phyloP scores from a whole-genome alignment of 768 basidiomycete genomes.

The Dioszegia crocea region DNA sequence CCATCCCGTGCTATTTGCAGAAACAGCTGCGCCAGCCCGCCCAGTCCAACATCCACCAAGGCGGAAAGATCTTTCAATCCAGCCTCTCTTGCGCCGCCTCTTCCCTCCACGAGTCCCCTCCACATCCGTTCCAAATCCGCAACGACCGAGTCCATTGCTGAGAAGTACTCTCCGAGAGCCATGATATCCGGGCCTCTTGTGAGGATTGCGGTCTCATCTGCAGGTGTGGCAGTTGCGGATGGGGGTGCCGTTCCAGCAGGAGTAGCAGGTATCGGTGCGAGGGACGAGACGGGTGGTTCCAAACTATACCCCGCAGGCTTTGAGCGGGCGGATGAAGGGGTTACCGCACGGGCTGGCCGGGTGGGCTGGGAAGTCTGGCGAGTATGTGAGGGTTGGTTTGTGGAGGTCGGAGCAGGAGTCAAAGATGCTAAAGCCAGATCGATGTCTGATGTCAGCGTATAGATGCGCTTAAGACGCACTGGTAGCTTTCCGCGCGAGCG shows the following conservation, averaged over 20 bases:
- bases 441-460: slow-evolving; percentile 26
- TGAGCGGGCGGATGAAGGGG: slow-evolving; percentile 7
- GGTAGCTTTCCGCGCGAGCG: slow-evolving; percentile 40
- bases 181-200: slow-evolving; percentile 45
- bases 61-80: slow-evolving; percentile 43
- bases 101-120: slow-evolving; percentile 34
- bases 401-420: neutral
- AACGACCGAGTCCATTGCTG: slow-evolving; percentile 36
- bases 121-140: slow-evolving; percentile 45
- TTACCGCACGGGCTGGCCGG: slow-evolving; percentile 8
- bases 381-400: neutral
- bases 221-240: slow-evolving; percentile 23
- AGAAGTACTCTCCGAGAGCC: slow-evolving; percentile 40
- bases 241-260: slow-evolving; percentile 22
- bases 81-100: slow-evolving; percentile 39
- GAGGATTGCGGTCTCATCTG: slow-evolving; percentile 42
- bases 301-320: slow-evolving; percentile 26
- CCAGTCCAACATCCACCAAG: slow-evolving; percentile 39
- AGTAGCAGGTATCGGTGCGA: slow-evolving; percentile 12
- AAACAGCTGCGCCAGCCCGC: slow-evolving; percentile 36
- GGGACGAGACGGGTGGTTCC: slow-evolving; percentile 7
- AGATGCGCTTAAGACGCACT: slow-evolving; percentile 19
- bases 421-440: slow-evolving; percentile 26
- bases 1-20: slow-evolving; percentile 40
- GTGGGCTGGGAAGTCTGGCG: slow-evolving; percentile 5